These are phyloP conservation scores for Solanum hybrid DNA, from an alignment of 305 asterid genomes.

Conservation along the genomic window DNA sequence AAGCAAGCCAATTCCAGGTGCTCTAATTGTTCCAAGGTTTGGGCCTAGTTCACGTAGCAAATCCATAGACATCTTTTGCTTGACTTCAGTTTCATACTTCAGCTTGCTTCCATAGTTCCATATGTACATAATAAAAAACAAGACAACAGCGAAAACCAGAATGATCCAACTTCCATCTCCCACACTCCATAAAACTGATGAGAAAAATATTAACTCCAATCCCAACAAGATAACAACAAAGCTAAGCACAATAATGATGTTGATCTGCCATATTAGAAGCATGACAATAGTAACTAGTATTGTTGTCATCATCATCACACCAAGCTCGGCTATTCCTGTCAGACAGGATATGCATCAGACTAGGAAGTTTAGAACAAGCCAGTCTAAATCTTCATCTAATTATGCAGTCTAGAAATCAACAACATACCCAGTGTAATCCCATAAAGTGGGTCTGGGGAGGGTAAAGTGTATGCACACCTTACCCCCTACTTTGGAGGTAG, in stretches of 20 bases:
- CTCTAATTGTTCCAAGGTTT: constrained; percentile 86
- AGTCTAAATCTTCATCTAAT: neutral
- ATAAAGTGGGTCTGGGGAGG: neutral
- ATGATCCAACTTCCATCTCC: constrained; percentile 99
- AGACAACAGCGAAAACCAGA: constrained; percentile 68
- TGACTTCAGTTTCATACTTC: constrained; percentile 91
- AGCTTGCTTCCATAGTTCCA: constrained; percentile 99
- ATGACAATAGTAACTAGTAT: constrained; percentile 84
- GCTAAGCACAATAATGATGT: constrained; percentile 66
- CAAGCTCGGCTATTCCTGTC: constrained; percentile 91
- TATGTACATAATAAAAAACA: constrained; percentile 79
- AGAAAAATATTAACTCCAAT: constrained; percentile 74
- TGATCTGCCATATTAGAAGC: constrained; percentile 99
- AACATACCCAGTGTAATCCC: neutral
- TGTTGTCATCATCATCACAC: constrained; percentile 99
- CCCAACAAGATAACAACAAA: constrained; percentile 75
- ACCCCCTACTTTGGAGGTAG: neutral
- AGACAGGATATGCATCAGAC: constrained; percentile 26
- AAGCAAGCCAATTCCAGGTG: constrained; percentile 96
- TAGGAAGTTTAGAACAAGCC: constrained; percentile 17
- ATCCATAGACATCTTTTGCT: constrained; percentile 84
- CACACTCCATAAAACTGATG: constrained; percentile 88
- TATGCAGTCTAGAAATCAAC: neutral
- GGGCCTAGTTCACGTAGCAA: constrained; percentile 81
- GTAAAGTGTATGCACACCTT: neutral